These are phyloP conservation scores for Saturnispora galanensis DNA, from an alignment of 805 yeast genomes.

Conservation along the genomic window DNA sequence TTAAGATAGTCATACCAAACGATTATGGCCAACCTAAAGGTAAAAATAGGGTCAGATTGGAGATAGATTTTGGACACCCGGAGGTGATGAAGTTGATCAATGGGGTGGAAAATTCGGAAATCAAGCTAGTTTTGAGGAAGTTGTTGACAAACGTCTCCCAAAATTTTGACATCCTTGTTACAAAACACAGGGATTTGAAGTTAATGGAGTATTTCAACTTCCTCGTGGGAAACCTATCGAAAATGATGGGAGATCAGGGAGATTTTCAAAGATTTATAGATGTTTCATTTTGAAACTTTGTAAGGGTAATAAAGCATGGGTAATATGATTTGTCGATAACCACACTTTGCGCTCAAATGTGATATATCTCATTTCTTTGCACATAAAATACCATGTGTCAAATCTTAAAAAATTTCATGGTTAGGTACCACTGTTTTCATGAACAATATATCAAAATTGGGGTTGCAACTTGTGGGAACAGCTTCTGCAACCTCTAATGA, in stretches of 20 bases:
- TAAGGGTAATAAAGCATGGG: too few relatives aligned
- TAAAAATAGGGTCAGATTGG: conserved; percentile 22
- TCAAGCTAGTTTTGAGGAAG: conserved; percentile 25
- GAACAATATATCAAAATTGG: conserved; percentile 19
- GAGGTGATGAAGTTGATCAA: conserved; percentile 20
- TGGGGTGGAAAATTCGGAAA: conserved; percentile 21
- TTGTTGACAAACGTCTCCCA: conserved; percentile 22
- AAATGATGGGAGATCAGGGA: conserved; percentile 21
- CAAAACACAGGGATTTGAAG: conserved; percentile 13
- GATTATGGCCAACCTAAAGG: conserved; percentile 17
- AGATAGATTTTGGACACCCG: conserved; percentile 25
- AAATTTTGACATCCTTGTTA: conserved; percentile 22
- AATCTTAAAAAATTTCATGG: background rate
- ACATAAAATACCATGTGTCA: background rate
- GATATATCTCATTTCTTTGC: background rate
- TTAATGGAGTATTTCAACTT: conserved; percentile 26
- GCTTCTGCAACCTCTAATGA: conserved; percentile 12
- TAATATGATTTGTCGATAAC: background rate
- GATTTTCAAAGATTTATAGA: conserved; percentile 17
- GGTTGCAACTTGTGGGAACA: conserved; percentile 24
- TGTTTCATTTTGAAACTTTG: conserved; percentile 17
- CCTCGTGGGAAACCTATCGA: conserved; percentile 25
- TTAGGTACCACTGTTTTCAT: background rate
- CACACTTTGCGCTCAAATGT: conserved; percentile 10
- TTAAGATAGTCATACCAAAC: conserved; percentile 24